A percentile compares a stretch with the other conserved stretches of the same genome.
phyloP scores from a whole-genome alignment of 352 stramenopile species.

The Thraustotheca clavata region DNA sequence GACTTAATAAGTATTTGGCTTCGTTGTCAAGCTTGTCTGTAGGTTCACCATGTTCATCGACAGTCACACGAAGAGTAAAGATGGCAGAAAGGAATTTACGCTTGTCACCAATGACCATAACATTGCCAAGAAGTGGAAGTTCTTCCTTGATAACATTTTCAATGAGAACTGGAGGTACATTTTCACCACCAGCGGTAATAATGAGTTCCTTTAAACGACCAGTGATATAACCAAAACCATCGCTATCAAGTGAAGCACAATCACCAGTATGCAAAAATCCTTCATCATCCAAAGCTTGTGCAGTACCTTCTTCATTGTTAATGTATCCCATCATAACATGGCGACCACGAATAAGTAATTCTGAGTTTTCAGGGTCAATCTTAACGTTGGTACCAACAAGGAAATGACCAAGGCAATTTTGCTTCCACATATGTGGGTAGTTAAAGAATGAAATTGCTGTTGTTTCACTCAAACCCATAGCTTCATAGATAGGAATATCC shows the following conservation, averaged over 20 bases:
- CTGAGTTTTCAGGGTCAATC: slow-evolving; percentile 29
- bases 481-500: slow-evolving; percentile 70
- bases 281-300: slow-evolving; percentile 49
- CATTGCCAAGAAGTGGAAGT: slow-evolving; percentile 39
- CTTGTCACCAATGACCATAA: slow-evolving; percentile 58
- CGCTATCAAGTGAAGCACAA: slow-evolving; percentile 36
- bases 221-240: slow-evolving; percentile 62
- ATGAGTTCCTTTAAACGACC: slow-evolving; percentile 78
- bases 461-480: slow-evolving; percentile 53
- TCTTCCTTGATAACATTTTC: slow-evolving; percentile 49
- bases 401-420: slow-evolving; percentile 29
- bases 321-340: slow-evolving; percentile 76
- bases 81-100: slow-evolving; percentile 59
- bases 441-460: slow-evolving; percentile 39
- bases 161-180: slow-evolving; percentile 55
- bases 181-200: slow-evolving; percentile 71
- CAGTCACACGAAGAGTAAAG: slow-evolving; percentile 35
- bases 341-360: slow-evolving; percentile 38
- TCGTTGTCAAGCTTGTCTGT: slow-evolving; percentile 41
- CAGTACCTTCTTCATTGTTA: slow-evolving; percentile 39
- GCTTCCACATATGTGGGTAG: slow-evolving; percentile 34
- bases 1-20: slow-evolving; percentile 29
- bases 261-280: slow-evolving; percentile 68
- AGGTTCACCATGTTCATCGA: slow-evolving; percentile 29
- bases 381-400: slow-evolving; percentile 30